Percentiles rank a stretch among this genome's conserved stretches.
These are phyloP conservation scores for Plantago ovata DNA, from an alignment of 257 asterid species.

Conservation along the genomic window DNA sequence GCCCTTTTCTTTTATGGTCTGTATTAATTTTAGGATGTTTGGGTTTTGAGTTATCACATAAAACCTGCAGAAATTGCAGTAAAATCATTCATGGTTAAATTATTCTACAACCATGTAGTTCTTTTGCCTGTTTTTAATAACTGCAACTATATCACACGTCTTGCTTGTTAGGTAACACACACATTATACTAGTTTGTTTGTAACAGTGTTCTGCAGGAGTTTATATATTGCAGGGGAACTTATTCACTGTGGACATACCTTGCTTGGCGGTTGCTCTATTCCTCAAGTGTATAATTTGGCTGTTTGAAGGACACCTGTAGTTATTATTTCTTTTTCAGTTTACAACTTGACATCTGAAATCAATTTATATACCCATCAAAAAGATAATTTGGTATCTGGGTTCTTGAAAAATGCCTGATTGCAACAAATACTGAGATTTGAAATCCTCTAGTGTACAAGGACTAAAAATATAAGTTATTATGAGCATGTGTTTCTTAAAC, in stretches of 20 bases:
- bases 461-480: background rate
- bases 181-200: slow-evolving; percentile 28
- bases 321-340: background rate
- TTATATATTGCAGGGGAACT: slow-evolving; percentile 30
- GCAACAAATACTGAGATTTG: too few species aligned
- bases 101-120: too few species aligned
- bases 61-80: background rate
- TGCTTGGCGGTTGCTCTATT: slow-evolving; percentile 4
- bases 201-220: slow-evolving; percentile 43
- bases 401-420: too few species aligned
- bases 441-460: background rate
- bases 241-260: slow-evolving; percentile 28
- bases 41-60: background rate
- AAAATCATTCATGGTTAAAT: too few species aligned
- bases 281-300: slow-evolving; percentile 10
- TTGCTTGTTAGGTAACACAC: slow-evolving; percentile 27
- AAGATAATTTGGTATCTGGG: too few species aligned
- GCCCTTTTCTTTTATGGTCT: background rate
- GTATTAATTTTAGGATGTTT: background rate
- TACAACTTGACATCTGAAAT: slow-evolving; percentile 7
- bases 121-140: too few species aligned
- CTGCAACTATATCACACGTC: slow-evolving; percentile 4
- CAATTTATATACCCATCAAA: background rate
- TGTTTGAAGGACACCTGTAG: slow-evolving; percentile 10
- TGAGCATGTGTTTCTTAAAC: too few species aligned